Evolutionary conservation across 2,329 filamentous ascomycete genomes (phyloP), one percentile per base, ranked within the genome.

Genomic region (Blastomyces emzantsi): DNA sequence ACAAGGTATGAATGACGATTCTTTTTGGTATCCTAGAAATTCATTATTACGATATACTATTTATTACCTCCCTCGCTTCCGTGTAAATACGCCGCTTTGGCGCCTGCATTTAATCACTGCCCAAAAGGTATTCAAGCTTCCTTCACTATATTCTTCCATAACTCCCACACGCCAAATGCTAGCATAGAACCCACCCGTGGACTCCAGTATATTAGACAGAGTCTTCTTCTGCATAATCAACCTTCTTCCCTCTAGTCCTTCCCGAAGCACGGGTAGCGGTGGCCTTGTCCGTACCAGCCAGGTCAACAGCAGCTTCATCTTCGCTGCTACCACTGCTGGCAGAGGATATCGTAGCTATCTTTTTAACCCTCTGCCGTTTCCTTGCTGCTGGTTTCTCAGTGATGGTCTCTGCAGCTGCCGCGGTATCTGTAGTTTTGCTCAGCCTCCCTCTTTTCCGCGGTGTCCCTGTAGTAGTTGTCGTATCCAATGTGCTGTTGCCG

Each of bases 141-240:
- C 49, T 51, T 28, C 45, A 22, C 49, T 51, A 13, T 25, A 28
- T 25, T 51, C 28, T 9, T 28, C 22, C 22, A 9, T 39, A 39
- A 39, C 9, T 13, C 36, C 36, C 36, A 39, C 36, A 3, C 49
- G 11, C 45, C 45, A 15, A 51, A 51, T 28, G 22, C 22, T 28
- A 28, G 19, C 9, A 36, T 55, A n/a, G n/a, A 41, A 25, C n/a
- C 11, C 33, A 39, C 25, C 33, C 13, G 8, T 19, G 17, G 13
- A n/a, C 11, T 22, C 55, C 30, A 41, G 11, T 22, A 36, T 28
- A 15, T 54, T 28, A 61, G 11, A 2, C 51, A 36, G 54, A 56
- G n/a, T 36, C 49, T 8, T 59, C 61, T 22, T 59, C 54, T 19
- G 55, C 56, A 52, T 63, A 63, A 60, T 51, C 30, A 30, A 63